Percentiles rank a stretch among this genome's conserved stretches.
These are phyloP conservation scores for Nymphaea colorata DNA, from an alignment of 164 flowering plant species.

Conservation along the genomic window DNA sequence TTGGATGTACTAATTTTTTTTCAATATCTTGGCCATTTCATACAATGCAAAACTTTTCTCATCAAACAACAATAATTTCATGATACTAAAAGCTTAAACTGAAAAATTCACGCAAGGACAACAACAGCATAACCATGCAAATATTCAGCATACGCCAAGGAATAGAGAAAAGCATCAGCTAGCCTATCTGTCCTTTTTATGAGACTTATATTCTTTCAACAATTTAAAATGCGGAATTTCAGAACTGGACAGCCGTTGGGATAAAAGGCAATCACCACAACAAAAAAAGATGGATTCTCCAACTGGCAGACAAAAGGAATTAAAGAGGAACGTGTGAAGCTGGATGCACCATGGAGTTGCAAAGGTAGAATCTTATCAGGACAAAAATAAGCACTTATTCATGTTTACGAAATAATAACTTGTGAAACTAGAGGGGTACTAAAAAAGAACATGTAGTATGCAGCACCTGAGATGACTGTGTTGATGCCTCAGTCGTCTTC, in stretches of 20 bases:
- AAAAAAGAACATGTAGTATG: not conserved
- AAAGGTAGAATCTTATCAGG: not conserved
- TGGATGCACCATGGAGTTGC: not conserved
- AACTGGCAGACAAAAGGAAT: no score
- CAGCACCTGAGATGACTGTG: conserved; percentile 58
- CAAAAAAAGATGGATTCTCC: not conserved
- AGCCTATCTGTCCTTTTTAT: no score
- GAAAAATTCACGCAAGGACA: no score
- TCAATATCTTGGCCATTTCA: no score
- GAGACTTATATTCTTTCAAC: no score
- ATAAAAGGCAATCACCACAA: not conserved
- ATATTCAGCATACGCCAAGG: no score
- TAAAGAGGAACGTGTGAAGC: not conserved
- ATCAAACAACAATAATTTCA: no score
- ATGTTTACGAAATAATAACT: not conserved
- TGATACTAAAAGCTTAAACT: no score
- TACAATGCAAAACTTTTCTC: no score
- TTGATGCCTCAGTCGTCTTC: conserved; percentile 48
- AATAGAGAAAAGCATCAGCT: no score
- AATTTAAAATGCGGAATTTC: not conserved
- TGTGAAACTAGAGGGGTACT: not conserved
- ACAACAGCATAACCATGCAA: no score
- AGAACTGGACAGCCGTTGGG: not conserved
- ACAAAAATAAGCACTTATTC: not conserved
- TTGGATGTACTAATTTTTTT: no score